phyloP scores from a whole-genome alignment of 78 protist genomes.

The Tieghemostelium lacteum region DNA sequence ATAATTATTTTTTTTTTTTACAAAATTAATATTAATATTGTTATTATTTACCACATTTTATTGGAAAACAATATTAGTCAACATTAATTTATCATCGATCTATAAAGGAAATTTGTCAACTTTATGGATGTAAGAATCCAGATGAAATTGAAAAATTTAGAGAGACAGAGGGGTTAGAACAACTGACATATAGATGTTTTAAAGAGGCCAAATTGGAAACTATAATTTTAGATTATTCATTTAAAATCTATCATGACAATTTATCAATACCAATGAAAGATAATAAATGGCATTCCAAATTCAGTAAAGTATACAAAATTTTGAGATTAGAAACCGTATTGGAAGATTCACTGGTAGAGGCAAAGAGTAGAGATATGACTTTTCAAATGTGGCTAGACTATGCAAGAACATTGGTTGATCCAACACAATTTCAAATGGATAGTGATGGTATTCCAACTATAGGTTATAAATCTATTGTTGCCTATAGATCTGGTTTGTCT shows the following conservation, averaged over 20 bases:
- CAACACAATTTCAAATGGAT: neutral
- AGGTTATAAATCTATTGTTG: slow-evolving; percentile 51
- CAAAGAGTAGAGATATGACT: neutral
- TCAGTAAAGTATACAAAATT: slow-evolving; percentile 24
- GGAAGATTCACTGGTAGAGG: slow-evolving; percentile 5
- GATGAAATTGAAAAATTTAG: neutral
- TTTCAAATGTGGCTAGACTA: slow-evolving; percentile 15
- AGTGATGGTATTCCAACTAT: neutral
- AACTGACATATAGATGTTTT: neutral
- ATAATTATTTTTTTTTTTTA: neutral
- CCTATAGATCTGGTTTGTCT: slow-evolving; percentile 48
- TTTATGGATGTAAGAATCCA: slow-evolving; percentile 2
- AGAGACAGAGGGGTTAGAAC: slow-evolving; percentile 5
- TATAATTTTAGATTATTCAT: slow-evolving; percentile 37
- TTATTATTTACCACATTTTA: neutral
- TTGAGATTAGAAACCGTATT: slow-evolving; percentile 40
- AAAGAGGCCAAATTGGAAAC: slow-evolving; percentile 25
- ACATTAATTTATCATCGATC: slow-evolving; percentile 48
- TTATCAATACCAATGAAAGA: neutral
- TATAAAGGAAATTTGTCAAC: slow-evolving; percentile 26
- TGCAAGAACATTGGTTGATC: neutral
- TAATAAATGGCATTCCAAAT: slow-evolving; percentile 17
- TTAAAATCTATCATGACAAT: neutral
- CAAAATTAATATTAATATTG: neutral
- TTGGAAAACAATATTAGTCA: slow-evolving; percentile 19